A percentile compares a stretch with the other conserved stretches of the same genome.
phyloP scores from a whole-genome alignment of 805 yeast genomes.

The Starmera dryadoides region DNA sequence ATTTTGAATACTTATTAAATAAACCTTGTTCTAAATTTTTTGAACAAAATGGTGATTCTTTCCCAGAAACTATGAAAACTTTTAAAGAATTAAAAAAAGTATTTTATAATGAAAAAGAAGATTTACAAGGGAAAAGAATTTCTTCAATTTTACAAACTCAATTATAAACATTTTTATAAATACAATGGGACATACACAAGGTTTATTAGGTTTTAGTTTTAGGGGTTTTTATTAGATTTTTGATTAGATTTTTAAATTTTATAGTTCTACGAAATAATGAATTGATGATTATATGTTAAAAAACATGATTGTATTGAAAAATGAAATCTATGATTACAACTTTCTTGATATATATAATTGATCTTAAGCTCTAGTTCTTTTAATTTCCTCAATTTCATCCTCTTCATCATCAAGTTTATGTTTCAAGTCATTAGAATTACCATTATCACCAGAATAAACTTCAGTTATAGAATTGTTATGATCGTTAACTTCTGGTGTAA shows the following conservation, averaged over 20 bases:
- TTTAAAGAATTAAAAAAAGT: not conserved
- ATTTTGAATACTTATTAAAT: not conserved
- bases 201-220: too few relatives aligned
- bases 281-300: too few relatives aligned
- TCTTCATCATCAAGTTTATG: constrained; percentile 1
- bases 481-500: not conserved
- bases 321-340: too few relatives aligned
- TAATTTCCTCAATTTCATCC: constrained; percentile 5
- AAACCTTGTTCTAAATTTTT: not conserved
- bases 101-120: not conserved
- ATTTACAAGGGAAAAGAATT: not conserved
- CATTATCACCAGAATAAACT: not conserved
- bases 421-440: constrained; percentile 2
- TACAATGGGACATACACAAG: too few relatives aligned
- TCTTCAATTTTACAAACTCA: not conserved
- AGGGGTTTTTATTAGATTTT: too few relatives aligned
- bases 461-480: not conserved
- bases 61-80: not conserved
- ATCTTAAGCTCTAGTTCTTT: too few relatives aligned
- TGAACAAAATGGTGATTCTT: not conserved
- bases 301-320: too few relatives aligned
- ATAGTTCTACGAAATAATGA: too few relatives aligned
- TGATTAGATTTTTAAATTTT: too few relatives aligned
- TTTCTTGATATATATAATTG: too few relatives aligned
- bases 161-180: too few relatives aligned